Conservation (phyloP, 371 early-diverging fungal genomes). For the Actinomucor elegans region DNA sequence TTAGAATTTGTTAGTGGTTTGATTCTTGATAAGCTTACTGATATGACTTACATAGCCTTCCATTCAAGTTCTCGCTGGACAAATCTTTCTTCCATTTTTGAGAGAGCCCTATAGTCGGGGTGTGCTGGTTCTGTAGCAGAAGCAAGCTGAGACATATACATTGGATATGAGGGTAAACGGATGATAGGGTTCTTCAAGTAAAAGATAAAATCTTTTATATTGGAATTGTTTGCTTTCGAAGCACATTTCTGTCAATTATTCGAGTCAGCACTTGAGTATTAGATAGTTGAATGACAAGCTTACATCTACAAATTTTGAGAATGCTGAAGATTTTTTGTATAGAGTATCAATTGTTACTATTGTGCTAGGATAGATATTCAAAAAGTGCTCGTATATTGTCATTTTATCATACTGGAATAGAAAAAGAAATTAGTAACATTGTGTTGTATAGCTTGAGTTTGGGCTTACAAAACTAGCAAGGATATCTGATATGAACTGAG, state of each 20-base stretch:
- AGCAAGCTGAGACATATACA: constrained; percentile 3
- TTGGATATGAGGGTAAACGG: not conserved
- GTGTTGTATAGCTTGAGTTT: not conserved
- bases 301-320: constrained; percentile 26
- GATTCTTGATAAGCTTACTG: not conserved
- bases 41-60: constrained; percentile 10
- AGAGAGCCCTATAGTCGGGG: constrained; percentile 14
- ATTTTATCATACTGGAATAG: constrained; percentile 18
- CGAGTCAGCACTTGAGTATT: no score
- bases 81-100: constrained; percentile 7
- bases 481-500: constrained; percentile 33
- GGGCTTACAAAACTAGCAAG: constrained; percentile 24
- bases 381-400: constrained; percentile 15
- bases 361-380: constrained; percentile 14
- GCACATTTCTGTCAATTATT: constrained; percentile 1
- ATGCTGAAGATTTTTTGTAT: constrained; percentile 15
- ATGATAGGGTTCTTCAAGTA: constrained; percentile 16
- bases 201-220: constrained; percentile 3
- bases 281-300: no score
- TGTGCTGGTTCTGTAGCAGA: constrained; percentile 18
- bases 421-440: not conserved
- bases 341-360: constrained; percentile 24
- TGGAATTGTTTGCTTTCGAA: not conserved
- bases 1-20: not conserved
- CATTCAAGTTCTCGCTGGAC: constrained; percentile 2